Percentiles rank a stretch among this genome's conserved stretches.
Conservation (phyloP, 129 eudicot species). For the Lactuca sativa region DNA sequence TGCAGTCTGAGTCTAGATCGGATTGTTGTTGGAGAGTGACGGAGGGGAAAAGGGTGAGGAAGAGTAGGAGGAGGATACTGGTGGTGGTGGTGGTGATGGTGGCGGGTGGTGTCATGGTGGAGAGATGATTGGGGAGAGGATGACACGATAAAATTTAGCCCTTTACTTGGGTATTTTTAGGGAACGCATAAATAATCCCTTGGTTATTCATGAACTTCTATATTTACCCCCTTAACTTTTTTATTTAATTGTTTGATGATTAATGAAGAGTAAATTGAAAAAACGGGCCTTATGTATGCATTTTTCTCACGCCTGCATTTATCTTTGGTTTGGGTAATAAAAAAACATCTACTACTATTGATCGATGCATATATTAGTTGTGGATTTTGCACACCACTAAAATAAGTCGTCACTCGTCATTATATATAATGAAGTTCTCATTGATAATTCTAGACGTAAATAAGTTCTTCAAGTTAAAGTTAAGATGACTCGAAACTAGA, state of each 20-base stretch:
- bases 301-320: too few relatives aligned
- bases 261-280: too few relatives aligned
- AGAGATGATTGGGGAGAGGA: neutral
- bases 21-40: conserved; percentile 36
- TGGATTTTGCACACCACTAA: too few relatives aligned
- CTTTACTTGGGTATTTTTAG: neutral
- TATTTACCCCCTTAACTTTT: neutral
- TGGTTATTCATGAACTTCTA: neutral
- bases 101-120: conserved; percentile 35
- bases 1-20: conserved; percentile 65
- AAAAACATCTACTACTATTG: too few relatives aligned
- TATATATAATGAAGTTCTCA: too few relatives aligned
- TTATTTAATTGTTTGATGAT: neutral
- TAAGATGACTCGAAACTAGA: too few relatives aligned
- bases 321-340: too few relatives aligned
- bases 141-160: neutral
- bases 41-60: conserved; percentile 20
- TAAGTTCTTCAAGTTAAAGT: too few relatives aligned
- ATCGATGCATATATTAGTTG: too few relatives aligned
- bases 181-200: neutral
- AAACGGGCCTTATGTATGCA: too few relatives aligned
- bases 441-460: too few relatives aligned
- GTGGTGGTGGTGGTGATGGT: conserved; percentile 22
- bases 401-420: too few relatives aligned
- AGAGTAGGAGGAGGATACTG: conserved; percentile 26